A percentile compares a stretch with the other conserved stretches of the same genome.
Conservation (phyloP, 192 early-diverging fungal species). For the Coemansia sp. region DNA sequence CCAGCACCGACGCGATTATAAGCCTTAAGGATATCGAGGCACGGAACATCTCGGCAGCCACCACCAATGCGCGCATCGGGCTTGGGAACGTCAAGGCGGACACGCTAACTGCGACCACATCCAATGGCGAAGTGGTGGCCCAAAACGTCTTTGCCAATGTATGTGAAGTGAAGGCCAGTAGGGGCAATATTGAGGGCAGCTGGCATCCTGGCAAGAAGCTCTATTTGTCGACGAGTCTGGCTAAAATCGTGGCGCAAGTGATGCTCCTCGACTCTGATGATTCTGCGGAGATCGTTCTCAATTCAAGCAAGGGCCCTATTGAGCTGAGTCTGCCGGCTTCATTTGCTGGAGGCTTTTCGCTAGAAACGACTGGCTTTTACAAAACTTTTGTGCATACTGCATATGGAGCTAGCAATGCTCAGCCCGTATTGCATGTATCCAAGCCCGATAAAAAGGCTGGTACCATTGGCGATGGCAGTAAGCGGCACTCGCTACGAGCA, state of each 20-base stretch:
- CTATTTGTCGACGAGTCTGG: constrained; percentile 33
- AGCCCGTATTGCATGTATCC: constrained; percentile 33
- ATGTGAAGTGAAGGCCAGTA: constrained; percentile 28
- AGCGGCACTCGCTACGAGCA: constrained; percentile 36
- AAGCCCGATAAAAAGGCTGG: constrained; percentile 36
- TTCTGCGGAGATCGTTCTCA: constrained; percentile 28
- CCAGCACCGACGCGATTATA: constrained; percentile 49
- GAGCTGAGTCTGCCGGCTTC: constrained; percentile 42
- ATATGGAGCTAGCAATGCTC: not conserved
- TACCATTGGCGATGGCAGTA: constrained; percentile 18
- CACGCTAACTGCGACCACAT: constrained; percentile 29
- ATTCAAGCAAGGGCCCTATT: constrained; percentile 34
- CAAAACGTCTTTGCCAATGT: constrained; percentile 19
- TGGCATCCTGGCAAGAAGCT: constrained; percentile 48
- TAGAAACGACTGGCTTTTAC: constrained; percentile 37
- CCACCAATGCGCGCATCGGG: constrained; percentile 47
- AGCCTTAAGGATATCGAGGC: constrained; percentile 52
- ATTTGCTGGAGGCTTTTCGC: constrained; percentile 39
- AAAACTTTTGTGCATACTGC: constrained; percentile 42
- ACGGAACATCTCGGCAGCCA: constrained; percentile 22
- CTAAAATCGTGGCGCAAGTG: constrained; percentile 39
- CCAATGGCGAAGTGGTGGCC: constrained; percentile 35
- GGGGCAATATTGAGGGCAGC: constrained; percentile 45
- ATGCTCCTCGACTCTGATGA: constrained; percentile 16
- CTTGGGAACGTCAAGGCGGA: constrained; percentile 47